These are phyloP conservation scores for Populus hybrid DNA, from an alignment of 441 rosid genomes.

Conservation along the genomic window DNA sequence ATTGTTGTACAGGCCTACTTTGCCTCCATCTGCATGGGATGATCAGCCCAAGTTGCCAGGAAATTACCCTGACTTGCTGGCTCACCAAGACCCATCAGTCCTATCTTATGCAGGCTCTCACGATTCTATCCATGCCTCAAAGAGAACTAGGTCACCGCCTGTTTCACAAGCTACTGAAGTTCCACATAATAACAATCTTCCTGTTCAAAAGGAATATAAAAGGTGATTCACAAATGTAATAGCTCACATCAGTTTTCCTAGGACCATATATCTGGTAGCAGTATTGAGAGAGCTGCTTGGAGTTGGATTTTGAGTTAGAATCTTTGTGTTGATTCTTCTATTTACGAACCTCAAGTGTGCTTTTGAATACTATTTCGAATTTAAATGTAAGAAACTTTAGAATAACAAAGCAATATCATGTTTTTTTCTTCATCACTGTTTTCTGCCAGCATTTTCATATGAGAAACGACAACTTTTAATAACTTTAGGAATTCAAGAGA, in stretches of 20 bases:
- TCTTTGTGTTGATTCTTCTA: neutral
- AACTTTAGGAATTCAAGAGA: neutral
- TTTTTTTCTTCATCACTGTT: neutral
- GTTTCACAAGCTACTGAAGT: constrained; percentile 27
- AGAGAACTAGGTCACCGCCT: constrained; percentile 42
- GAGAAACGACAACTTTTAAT: neutral
- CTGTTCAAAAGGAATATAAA: constrained; percentile 38
- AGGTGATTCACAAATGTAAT: constrained; percentile 34
- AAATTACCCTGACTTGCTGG: constrained; percentile 25
- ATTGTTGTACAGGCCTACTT: constrained; percentile 37
- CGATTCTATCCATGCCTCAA: constrained; percentile 37
- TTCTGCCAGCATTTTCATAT: neutral
- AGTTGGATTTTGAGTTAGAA: neutral
- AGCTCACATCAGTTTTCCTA: neutral
- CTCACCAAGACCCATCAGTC: constrained; percentile 34
- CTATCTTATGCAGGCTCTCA: constrained; percentile 29
- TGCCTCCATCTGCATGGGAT: constrained; percentile 33
- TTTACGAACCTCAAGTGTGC: neutral
- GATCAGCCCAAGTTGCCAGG: constrained; percentile 34
- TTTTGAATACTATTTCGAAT: neutral
- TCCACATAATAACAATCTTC: constrained; percentile 28
- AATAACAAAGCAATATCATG: neutral
- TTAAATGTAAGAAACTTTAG: neutral
- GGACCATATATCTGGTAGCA: neutral
- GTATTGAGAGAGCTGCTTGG: neutral